A percentile compares a stretch with the other conserved stretches of the same genome.
Conservation (phyloP, 2,329 filamentous ascomycete species). For the Fusarium anthophilum region DNA sequence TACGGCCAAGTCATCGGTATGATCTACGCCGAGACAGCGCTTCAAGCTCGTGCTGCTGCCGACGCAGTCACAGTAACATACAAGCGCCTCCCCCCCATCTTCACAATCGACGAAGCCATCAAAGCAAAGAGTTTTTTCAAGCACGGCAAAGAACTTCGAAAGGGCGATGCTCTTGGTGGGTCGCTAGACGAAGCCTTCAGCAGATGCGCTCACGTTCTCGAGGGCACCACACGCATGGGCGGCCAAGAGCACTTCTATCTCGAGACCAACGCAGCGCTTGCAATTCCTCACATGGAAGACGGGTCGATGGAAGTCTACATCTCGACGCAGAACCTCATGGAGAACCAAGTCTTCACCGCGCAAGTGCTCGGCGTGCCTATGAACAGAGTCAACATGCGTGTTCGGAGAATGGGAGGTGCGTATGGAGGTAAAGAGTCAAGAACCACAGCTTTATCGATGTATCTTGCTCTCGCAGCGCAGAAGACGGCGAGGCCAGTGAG, state of each 20-base stretch:
- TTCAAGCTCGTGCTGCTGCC: neutral
- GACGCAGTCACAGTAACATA: neutral
- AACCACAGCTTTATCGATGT: neutral
- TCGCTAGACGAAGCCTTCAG: neutral
- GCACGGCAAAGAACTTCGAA: neutral
- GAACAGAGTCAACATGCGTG: neutral
- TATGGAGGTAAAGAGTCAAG: neutral
- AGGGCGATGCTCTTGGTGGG: neutral
- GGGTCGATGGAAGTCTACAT: neutral
- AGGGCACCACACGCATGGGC: neutral
- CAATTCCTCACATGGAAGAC: neutral
- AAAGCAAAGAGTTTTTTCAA: neutral
- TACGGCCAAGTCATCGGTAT: neutral
- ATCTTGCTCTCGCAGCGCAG: neutral
- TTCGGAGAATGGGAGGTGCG: neutral
- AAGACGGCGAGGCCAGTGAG: neutral
- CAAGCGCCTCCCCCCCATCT: neutral
- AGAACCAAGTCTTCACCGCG: neutral
- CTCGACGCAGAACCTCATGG: neutral
- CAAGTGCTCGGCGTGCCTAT: neutral
- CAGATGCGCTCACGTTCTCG: neutral
- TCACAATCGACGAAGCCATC: slow-evolving; percentile 3
- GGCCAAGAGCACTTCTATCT: slow-evolving; percentile 4
- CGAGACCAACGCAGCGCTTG: neutral
- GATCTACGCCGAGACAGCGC: neutral